Evolutionary conservation across 225 moss, liverwort and hornwort species (phyloP), one percentile per base, ranked within the genome.

Genomic region (Physcomitrellopsis africana): DNA sequence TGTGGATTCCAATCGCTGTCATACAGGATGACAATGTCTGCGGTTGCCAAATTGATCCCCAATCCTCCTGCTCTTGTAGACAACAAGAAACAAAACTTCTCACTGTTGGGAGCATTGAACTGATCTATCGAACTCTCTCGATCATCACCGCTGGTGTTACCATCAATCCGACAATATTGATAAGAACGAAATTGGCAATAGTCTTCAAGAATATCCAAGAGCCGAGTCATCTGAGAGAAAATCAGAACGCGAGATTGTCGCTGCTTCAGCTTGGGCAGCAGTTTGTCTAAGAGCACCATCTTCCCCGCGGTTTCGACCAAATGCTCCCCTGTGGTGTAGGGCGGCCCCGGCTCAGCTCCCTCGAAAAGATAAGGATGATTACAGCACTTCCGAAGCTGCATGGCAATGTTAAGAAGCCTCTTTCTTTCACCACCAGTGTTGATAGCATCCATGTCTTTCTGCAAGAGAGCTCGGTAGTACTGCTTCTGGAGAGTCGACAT

Each of bases 1-100:
- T 99, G 99, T 18, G 99, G 99, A 82, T 99, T 99, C 99, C 99
- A 99, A 84, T 99, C 99, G 69, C 99, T 99, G 79, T 99, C 99
- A 63, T 99, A 99, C 68, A 99, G 69, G 45, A 99, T 95, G 49
- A 99, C 99, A 73, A 90, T 99, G 66, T 99, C 99, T 51, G 99
- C 99, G 16, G 99, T 99, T n/a, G 99, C 99, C 70, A 99, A 73
- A 69, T 99, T 99, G 67, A 99, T 99, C 61, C 99, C 99, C 77
- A 99, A 80, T 37, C 99, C 99, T 81, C 99, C 99, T 15, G 99
- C 99, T 65, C 99, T 90, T 7, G 99, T 99, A 23, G 99, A 99
- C 7, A 99, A 90, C 51, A 99, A 60, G 71, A 99, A 99, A 76
- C 93, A 93, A 54, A 99, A 99, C 82, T 99, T 99, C 80, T 93